Evolutionary conservation across 192 early-diverging fungal genomes (phyloP).

Genomic region (Irineochytrium annulatum): DNA sequence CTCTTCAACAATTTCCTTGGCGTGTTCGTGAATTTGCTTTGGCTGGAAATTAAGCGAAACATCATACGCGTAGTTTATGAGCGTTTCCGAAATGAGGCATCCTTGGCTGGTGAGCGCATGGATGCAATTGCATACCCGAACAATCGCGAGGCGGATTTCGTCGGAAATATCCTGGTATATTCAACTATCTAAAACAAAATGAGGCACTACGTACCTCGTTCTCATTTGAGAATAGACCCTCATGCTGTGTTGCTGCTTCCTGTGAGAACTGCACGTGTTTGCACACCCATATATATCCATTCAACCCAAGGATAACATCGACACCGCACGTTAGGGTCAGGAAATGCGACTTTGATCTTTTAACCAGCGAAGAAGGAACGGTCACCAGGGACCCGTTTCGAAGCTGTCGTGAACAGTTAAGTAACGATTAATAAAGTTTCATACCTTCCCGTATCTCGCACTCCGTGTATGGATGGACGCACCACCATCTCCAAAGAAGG

Average conservation of each 20-base stretch:
- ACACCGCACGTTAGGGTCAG: constrained; percentile 86
- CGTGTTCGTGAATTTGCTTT: constrained; percentile 46
- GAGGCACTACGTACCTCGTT: background rate
- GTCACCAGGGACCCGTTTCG: constrained; percentile 74
- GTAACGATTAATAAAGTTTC: constrained; percentile 25
- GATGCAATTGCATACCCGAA: constrained; percentile 87
- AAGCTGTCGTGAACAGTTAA: constrained; percentile 35
- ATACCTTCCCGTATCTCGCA: constrained; percentile 84
- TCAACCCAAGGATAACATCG: constrained; percentile 89
- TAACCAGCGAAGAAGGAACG: constrained; percentile 84
- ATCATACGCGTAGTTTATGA: constrained; percentile 89
- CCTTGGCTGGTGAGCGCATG: constrained; percentile 70
- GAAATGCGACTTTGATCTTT: constrained; percentile 94
- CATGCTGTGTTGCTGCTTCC: no score
- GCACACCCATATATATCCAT: constrained; percentile 95
- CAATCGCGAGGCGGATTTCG: constrained; percentile 75
- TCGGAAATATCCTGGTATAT: constrained; percentile 16
- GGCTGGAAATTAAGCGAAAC: constrained; percentile 56
- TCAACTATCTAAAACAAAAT: background rate
- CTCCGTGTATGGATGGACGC: constrained; percentile 85
- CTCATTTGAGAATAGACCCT: no score
- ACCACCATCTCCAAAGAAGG: constrained; percentile 82
- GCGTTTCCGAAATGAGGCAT: constrained; percentile 82
- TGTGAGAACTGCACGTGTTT: constrained; percentile 63
- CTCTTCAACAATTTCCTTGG: constrained; percentile 15